Conservation (phyloP, 106 monocot genomes). For the Dioscorea alata region DNA sequence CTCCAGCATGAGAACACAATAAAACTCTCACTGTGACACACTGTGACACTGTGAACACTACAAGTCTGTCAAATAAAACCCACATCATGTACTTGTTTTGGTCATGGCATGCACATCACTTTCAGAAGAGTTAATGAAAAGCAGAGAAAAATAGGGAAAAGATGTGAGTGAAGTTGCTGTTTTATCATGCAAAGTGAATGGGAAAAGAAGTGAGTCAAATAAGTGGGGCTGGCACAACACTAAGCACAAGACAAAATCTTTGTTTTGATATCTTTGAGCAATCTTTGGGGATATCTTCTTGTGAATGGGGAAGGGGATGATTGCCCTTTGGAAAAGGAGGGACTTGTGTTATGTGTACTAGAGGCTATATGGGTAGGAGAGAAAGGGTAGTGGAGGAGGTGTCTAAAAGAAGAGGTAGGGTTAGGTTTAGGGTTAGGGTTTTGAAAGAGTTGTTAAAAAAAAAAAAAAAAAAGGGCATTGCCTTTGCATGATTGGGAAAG, state of each 20-base stretch:
- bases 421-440: background rate
- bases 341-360: background rate
- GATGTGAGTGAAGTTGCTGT: no score
- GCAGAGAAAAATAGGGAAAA: background rate
- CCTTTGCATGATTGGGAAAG: conserved; percentile 4
- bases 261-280: background rate
- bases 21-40: no score
- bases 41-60: no score
- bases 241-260: background rate
- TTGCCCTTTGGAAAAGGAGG: background rate
- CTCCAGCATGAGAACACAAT: no score
- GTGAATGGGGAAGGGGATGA: background rate
- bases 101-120: background rate
- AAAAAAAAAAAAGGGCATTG: background rate
- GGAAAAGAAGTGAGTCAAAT: background rate
- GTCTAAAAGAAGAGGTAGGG: background rate
- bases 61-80: no score
- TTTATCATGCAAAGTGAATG: background rate
- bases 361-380: background rate
- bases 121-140: background rate
- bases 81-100: no score
- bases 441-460: background rate
- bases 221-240: background rate
- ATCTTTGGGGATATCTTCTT: background rate
- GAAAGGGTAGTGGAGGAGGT: background rate